Evolutionary conservation across 805 yeast genomes (phyloP), one percentile per base, ranked within the genome.

Genomic region (Blastobotrys mokoenaii): DNA sequence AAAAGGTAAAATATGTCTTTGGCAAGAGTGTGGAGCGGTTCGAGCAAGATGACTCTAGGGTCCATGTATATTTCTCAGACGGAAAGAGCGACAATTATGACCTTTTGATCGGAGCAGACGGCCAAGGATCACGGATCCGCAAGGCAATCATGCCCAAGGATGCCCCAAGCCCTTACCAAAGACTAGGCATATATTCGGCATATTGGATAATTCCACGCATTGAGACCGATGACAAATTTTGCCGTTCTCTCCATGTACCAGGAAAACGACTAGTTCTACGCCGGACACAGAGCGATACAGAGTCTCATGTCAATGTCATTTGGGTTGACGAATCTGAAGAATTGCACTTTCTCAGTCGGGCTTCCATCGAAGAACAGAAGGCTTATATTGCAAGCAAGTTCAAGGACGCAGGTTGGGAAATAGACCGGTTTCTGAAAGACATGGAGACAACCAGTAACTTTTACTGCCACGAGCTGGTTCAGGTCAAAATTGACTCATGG

Each of bases 111-210:
- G 43, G 43, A 2, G 43, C 43, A 6, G 43, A 40, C 20, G 43
- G 43, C 36, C 29, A 11, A n/a, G 36, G 43, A 11, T 40, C 43
- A n/a, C 35, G 36, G 16, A 40, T 18, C 17, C 43, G 43, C 27
- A 40, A 40, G 36, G 25, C 16, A 9, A 40, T 40, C 12, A n/a
- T 12, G 8, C 36, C 27, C 7, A 12, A 29, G 7, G 36, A 40
- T 30, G 27, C 18, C 9, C 27, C 43, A 8, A 17, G 18, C 7
- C 22, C 38, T 4, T 16, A 11, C 22, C 22, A 6, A 10, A 10
- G n/a, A 9, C 18, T 17, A 3, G 22, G 22, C 9, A 7, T 15
- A 11, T 35, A 35, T 35, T 9, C 15, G 8, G 38, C 22, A 14
- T 35, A 35, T 18, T 35, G 11, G 18, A 16, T 17, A 5, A 15